These are phyloP conservation scores for Tilletia horrida DNA, from an alignment of 1,284 basidiomycete genomes.

Conservation along the genomic window DNA sequence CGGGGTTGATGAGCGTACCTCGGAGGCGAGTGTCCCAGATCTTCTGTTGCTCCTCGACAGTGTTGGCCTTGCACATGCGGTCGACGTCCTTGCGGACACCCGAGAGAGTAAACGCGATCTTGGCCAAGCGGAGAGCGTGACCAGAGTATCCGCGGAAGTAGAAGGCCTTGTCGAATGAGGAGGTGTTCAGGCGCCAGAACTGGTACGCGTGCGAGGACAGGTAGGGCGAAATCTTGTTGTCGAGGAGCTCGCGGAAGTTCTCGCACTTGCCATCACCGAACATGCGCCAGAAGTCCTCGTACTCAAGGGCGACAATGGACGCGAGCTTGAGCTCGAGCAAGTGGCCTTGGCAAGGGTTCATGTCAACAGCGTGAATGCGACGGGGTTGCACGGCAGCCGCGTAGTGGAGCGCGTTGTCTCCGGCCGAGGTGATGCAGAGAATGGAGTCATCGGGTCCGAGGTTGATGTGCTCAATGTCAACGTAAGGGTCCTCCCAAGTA, in stretches of 20 bases:
- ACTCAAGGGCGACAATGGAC: slow-evolving; percentile 64
- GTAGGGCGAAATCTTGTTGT: slow-evolving; percentile 67
- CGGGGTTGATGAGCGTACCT: slow-evolving; percentile 67
- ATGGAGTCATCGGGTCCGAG: slow-evolving; percentile 67
- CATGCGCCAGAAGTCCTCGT: slow-evolving; percentile 69
- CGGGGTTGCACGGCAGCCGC: slow-evolving; percentile 66
- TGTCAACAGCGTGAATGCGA: slow-evolving; percentile 70
- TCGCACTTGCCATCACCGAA: slow-evolving; percentile 69
- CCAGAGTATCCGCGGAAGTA: slow-evolving; percentile 71
- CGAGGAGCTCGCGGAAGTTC: slow-evolving; percentile 67
- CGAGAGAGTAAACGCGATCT: slow-evolving; percentile 64
- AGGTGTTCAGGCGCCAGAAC: slow-evolving; percentile 70
- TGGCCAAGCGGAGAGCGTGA: slow-evolving; percentile 65
- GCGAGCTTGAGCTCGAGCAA: slow-evolving; percentile 76
- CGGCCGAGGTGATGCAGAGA: slow-evolving; percentile 74
- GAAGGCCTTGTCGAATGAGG: slow-evolving; percentile 67
- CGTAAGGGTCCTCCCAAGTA: slow-evolving; percentile 78
- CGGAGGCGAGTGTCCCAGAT: slow-evolving; percentile 67
- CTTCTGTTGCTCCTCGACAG: slow-evolving; percentile 64
- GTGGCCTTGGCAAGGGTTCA: slow-evolving; percentile 70
- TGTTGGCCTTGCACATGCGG: slow-evolving; percentile 63
- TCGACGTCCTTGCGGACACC: slow-evolving; percentile 65
- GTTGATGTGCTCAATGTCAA: slow-evolving; percentile 69
- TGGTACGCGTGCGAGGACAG: slow-evolving; percentile 73
- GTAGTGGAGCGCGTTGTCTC: slow-evolving; percentile 78